A percentile compares a stretch with the other conserved stretches of the same genome.
These are phyloP conservation scores for Lentinula boryana DNA, from an alignment of 768 basidiomycete genomes.

Conservation along the genomic window DNA sequence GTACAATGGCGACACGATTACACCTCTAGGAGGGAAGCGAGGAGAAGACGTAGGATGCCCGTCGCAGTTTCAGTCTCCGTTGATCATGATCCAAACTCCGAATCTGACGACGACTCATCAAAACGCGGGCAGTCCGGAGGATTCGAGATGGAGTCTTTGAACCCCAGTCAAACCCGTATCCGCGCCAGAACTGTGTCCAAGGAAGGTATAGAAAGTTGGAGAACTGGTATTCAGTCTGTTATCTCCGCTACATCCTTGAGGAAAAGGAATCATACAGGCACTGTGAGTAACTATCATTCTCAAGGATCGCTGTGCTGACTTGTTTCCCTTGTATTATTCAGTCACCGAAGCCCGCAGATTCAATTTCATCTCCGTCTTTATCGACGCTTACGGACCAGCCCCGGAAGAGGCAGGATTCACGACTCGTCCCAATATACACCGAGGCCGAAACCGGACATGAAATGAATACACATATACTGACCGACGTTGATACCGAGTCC, in stretches of 20 bases:
- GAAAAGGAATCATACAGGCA: neutral
- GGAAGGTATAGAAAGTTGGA: neutral
- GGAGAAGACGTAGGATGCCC: neutral
- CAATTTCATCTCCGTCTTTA: neutral
- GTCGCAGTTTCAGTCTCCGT: neutral
- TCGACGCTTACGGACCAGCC: neutral
- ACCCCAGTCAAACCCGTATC: neutral
- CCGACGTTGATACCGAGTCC: neutral
- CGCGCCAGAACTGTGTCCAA: neutral
- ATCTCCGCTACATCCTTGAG: neutral
- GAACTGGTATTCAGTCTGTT: neutral
- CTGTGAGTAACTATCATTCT: neutral
- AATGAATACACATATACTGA: constrained; percentile 1
- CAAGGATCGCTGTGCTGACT: neutral
- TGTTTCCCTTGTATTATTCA: neutral
- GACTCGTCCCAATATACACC: neutral
- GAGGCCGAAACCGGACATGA: neutral
- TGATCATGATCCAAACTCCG: neutral
- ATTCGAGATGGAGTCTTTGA: constrained; percentile 1
- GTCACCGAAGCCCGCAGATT: neutral
- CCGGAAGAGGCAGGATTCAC: neutral
- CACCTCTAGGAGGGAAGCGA: neutral
- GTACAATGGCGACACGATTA: neutral
- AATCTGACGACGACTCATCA: neutral
- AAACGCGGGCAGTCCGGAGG: neutral